These are phyloP conservation scores for Chytriomyces sp. DNA, from an alignment of 192 early-diverging fungal genomes.

Conservation along the genomic window DNA sequence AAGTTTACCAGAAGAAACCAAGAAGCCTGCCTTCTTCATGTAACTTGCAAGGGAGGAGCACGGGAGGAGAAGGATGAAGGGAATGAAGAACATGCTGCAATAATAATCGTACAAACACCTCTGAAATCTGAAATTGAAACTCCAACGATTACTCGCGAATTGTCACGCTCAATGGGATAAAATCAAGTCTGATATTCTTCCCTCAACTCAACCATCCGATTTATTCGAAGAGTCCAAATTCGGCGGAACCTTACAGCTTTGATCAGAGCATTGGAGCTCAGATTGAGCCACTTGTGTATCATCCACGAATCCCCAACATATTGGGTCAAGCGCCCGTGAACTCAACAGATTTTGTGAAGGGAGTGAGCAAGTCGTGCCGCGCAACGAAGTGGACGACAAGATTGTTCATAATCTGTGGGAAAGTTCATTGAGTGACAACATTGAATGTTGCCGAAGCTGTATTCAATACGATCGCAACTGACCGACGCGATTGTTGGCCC, in stretches of 20 bases:
- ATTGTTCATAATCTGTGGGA: neutral
- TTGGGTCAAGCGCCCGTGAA: neutral
- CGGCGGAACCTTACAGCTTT: neutral
- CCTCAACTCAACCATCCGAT: neutral
- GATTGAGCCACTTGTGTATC: neutral
- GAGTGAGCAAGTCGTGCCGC: neutral
- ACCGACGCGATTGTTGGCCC: too few relatives aligned
- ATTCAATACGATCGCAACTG: neutral
- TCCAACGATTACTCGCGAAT: too few relatives aligned
- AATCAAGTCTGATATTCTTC: neutral
- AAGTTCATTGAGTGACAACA: neutral
- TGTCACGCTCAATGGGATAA: too few relatives aligned
- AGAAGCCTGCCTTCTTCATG: slow-evolving; percentile 46
- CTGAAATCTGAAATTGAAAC: too few relatives aligned
- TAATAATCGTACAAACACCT: too few relatives aligned
- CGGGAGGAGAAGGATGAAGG: too few relatives aligned
- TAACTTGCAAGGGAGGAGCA: too few relatives aligned
- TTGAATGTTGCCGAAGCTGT: neutral
- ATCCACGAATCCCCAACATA: neutral
- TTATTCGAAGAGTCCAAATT: neutral
- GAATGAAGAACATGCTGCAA: too few relatives aligned
- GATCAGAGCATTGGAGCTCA: neutral
- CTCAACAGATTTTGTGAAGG: neutral
- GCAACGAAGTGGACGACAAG: neutral
- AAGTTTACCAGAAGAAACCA: slow-evolving; percentile 27